phyloP scores from a whole-genome alignment of 31 red algal species.

The Odonthalia washingtoniensis region DNA sequence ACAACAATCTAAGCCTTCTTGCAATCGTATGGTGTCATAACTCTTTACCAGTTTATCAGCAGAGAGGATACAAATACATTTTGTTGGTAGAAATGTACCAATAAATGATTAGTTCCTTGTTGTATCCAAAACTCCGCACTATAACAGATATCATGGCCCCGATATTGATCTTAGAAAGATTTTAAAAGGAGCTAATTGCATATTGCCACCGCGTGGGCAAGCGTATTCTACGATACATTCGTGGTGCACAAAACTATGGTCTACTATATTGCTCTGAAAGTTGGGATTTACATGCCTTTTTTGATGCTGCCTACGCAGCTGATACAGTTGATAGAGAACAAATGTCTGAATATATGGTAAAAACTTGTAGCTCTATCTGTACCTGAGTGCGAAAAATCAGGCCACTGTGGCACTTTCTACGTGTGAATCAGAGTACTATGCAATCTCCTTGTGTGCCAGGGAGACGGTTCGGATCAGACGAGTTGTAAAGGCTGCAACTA shows the following conservation, averaged over 20 bases:
- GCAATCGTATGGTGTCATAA: not conserved
- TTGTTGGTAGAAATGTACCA: not conserved
- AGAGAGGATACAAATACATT: not conserved
- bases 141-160: not conserved
- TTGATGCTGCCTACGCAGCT: conserved; percentile 26
- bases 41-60: not conserved
- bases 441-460: not conserved
- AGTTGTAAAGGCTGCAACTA: not conserved
- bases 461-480: conserved; percentile 26
- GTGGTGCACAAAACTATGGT: not conserved
- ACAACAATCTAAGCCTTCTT: not conserved
- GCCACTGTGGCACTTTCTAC: conserved; percentile 32
- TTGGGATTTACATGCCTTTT: not conserved
- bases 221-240: conserved; percentile 5
- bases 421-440: conserved; percentile 32
- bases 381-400: conserved; percentile 5
- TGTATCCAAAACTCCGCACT: not conserved
- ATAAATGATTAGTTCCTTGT: conserved; percentile 7
- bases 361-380: not conserved
- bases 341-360: conserved; percentile 7
- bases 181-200: not conserved
- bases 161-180: not conserved
- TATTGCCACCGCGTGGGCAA: conserved; percentile 14
- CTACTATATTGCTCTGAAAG: not conserved
- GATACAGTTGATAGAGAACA: conserved; percentile 15